Base-by-base conservation (phyloP, 305 asterid species). In the Galium porrigens region DNA sequence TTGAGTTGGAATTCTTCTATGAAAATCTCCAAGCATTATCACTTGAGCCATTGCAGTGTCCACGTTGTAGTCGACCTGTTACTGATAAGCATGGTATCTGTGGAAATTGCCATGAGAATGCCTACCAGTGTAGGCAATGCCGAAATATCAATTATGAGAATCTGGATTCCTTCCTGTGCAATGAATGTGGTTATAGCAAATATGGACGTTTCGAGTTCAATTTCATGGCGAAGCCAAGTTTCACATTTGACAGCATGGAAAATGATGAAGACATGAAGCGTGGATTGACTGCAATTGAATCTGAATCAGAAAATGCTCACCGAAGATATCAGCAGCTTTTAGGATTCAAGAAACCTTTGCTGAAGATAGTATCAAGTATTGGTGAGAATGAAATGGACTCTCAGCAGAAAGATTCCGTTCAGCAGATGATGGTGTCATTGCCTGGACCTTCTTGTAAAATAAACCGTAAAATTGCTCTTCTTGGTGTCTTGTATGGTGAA, bases 301-400 rank as follows among this genome's bases (percentile, higher is more conserved):
- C 94, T 73, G 99, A 94, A 74, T 89, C 97, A 15, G 99, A 94
- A 77, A 94, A 88, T 84, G 97, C 99, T 80, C 99, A 94, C 72
- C 80, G 94, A 62, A 83, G 97, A 63, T 94, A 94, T 76, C 99
- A 94, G 80, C 99, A 94, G 85, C 99, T 94, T 75, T 80, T 94
- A 77, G 99, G 99, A 66, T 94, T 90, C 78, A 94, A 94, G 78
- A 94, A 94, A 80, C 99, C 99, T 71, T 77, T 94, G 69, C 84
- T 90, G 74, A 94, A 94, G 84, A 90, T 90, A 69, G 99, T 94
- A 8, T 87, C 97, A 20, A 94, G 96, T 84, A 84, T 94, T 65
- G 99, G 97, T 68, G 99, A 94, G 83, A 94, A 86, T 77, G 99
- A 94, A 74, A 87, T 90, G 95, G 99, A 94, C 71, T 87, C 99